These are phyloP conservation scores for Forsythia suspensa DNA, from an alignment of 257 asterid genomes.

Conservation along the genomic window DNA sequence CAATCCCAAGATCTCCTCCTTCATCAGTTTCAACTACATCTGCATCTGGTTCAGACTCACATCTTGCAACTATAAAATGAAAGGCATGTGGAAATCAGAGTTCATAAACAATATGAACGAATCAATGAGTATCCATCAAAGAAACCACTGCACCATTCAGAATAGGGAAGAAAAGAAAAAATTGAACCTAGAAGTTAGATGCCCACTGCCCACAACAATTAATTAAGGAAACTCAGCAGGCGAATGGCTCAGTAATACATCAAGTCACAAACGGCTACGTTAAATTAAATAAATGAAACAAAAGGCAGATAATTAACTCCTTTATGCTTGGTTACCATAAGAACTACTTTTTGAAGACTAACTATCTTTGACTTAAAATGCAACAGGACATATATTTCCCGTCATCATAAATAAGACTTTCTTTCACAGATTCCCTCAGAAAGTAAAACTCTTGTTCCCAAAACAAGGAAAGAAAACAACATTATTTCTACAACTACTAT, in stretches of 20 bases:
- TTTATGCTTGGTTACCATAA: background rate
- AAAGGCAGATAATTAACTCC: background rate
- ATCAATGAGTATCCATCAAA: background rate
- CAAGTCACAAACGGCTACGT: background rate
- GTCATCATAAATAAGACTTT: background rate
- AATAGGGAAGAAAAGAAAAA: background rate
- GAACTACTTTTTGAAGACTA: background rate
- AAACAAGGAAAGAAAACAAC: constrained; percentile 3
- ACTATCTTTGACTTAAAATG: background rate
- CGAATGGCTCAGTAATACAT: background rate
- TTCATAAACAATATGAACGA: background rate
- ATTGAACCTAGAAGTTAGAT: background rate
- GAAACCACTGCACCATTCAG: constrained; percentile 3
- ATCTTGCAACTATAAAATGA: constrained; percentile 59
- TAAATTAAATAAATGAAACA: background rate
- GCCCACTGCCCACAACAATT: background rate
- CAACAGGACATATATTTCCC: background rate
- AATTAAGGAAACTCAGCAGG: background rate
- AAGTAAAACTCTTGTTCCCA: background rate
- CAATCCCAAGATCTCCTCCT: constrained; percentile 74
- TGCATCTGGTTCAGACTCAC: constrained; percentile 63
- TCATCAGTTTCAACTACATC: constrained; percentile 63
- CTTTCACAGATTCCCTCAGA: background rate
- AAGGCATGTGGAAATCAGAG: background rate
- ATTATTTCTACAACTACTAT: constrained; percentile 13